Percentiles rank a stretch among this genome's conserved stretches.
Conservation (phyloP, 345 rosid genomes). For the Sapria himalayana region DNA sequence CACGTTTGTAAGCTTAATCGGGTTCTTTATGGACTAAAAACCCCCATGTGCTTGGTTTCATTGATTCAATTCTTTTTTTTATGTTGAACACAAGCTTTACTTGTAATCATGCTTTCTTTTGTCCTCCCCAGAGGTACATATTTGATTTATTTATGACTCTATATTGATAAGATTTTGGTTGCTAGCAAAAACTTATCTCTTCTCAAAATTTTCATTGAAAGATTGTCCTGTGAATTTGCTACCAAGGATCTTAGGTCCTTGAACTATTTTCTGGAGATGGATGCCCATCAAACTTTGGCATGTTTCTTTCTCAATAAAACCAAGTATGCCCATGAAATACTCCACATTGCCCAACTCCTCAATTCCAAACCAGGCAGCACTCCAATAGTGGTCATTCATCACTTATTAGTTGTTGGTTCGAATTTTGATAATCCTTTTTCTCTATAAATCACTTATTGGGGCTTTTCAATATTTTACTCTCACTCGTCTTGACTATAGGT, state of each 20-base stretch:
- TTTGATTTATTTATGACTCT: no score
- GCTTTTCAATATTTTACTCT: neutral
- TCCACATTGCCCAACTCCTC: neutral
- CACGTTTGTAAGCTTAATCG: no score
- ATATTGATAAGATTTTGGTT: no score
- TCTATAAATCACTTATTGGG: neutral
- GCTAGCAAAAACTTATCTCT: neutral
- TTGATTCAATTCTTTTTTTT: no score
- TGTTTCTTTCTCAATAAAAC: neutral
- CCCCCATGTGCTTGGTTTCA: no score
- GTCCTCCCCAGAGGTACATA: no score
- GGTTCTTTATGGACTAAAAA: no score
- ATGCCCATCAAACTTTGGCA: neutral
- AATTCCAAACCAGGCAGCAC: neutral
- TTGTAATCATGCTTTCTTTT: no score
- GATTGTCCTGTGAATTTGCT: neutral
- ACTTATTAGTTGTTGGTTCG: neutral
- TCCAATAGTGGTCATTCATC: neutral
- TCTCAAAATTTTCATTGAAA: neutral
- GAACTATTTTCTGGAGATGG: neutral
- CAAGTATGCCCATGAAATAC: slow-evolving; percentile 2
- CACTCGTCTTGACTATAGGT: neutral
- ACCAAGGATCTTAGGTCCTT: neutral
- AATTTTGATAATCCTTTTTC: neutral
- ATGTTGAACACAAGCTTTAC: no score